phyloP scores from a whole-genome alignment of 2,329 filamentous ascomycete species.

The Penicillium sp. region DNA sequence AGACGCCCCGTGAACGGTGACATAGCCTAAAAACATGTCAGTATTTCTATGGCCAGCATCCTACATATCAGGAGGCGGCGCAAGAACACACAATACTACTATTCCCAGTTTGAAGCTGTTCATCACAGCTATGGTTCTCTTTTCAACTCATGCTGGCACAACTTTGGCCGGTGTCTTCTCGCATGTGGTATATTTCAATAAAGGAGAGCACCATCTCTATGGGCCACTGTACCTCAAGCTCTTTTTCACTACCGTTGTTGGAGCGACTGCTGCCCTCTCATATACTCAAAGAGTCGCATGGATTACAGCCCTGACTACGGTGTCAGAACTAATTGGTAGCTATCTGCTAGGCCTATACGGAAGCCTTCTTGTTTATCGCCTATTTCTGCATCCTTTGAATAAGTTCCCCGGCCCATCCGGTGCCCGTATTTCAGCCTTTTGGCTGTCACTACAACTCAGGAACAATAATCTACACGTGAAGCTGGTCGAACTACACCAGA shows the following conservation, averaged over 20 bases:
- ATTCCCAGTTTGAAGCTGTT: neutral
- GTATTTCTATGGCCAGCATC: neutral
- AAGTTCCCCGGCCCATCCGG: constrained; percentile 32
- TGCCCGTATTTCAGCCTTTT: constrained; percentile 40
- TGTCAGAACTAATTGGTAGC: neutral
- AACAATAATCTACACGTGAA: constrained; percentile 9
- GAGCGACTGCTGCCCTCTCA: neutral
- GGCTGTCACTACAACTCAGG: constrained; percentile 2
- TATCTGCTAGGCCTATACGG: constrained; percentile 19
- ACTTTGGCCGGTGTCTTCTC: constrained; percentile 6
- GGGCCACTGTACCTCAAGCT: constrained; percentile 3
- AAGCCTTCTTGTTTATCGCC: constrained; percentile 19
- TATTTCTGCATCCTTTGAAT: constrained; percentile 22
- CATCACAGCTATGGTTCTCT: neutral
- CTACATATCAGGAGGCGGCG: neutral
- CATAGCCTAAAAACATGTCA: neutral
- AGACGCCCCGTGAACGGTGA: neutral
- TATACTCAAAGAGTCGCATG: neutral
- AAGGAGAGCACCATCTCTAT: constrained; percentile 12
- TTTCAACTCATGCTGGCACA: neutral
- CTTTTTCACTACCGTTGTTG: neutral
- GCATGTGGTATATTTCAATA: constrained; percentile 8
- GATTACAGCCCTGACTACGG: neutral
- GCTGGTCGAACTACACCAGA: constrained; percentile 36
- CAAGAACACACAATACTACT: neutral